Base-by-base conservation (phyloP, 495 filamentous ascomycete species). In the Hyaloscypha finlandica region DNA sequence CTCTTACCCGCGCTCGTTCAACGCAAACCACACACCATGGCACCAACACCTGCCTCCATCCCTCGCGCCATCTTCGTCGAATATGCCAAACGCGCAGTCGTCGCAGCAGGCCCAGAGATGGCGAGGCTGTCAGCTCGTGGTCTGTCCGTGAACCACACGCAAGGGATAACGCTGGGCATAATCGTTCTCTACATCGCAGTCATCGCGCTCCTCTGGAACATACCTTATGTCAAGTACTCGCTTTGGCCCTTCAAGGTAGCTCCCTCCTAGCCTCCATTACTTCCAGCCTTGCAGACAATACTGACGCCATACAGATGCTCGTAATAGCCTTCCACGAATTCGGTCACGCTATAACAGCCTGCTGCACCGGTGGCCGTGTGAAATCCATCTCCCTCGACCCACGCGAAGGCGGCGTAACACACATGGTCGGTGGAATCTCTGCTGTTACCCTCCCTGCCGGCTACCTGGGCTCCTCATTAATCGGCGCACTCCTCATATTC, bases 271-370 rank as follows among this genome's bases (percentile, higher is more conserved):
- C 31, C 11, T n/a, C 12, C 22, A 22, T 51, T 61, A 19, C 32
- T 65, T 6, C 2, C 29, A 16, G 35, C 35, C 35, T 37, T 12
- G 35, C 35, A 12, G 35, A 37, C 12, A 11, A 8, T 12, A 35
- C 61, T 68, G 55, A 68, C 33, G 1, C 20, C 20, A 25, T 0
- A 53, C 66, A 88, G 88, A 93, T 93, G 90, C 84, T 93, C 39
- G 90, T 92, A 12, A 93, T 93, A 60, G 90, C 90, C 35, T 93
- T 92, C 77, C 90, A 93, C 80, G 90, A 93, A 75, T 93, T 92
- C 76, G 85, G 88, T 35, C 90, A 93, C 78, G 90, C 90, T 54
- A 87, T 90, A 68, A 87, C 88, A 6, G 88, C 89, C 51, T 83
- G 86, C 68, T 86, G 88, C 56, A 93, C 90, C 0, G 90, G 90